phyloP scores from a whole-genome alignment of 306 rosid genomes.

The Cicer cuneatum region DNA sequence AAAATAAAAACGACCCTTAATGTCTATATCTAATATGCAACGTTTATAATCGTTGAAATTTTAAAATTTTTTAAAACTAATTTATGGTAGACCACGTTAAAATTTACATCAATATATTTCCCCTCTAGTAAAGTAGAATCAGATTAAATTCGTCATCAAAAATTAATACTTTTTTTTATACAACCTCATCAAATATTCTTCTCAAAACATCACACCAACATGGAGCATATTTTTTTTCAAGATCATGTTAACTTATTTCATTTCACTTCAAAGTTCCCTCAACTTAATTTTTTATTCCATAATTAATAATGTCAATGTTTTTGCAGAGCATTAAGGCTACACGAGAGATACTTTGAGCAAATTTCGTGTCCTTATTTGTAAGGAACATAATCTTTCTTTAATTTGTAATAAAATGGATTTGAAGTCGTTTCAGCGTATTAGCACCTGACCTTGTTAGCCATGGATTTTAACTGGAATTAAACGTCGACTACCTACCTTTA shows the following conservation, averaged over 20 bases:
- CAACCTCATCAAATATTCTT: neutral
- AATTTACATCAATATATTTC: no score
- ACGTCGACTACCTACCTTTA: no score
- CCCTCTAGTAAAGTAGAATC: neutral
- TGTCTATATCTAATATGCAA: no score
- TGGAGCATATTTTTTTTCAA: neutral
- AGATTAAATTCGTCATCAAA: slow-evolving; percentile 2
- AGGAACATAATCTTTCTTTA: slow-evolving; percentile 44
- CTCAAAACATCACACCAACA: neutral
- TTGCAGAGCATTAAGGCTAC: neutral
- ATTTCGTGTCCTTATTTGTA: slow-evolving; percentile 23
- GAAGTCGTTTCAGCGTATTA: slow-evolving; percentile 42
- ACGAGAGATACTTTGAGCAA: slow-evolving; percentile 3
- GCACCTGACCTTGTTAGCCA: slow-evolving; percentile 24
- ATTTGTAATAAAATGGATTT: neutral
- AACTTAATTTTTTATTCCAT: slow-evolving; percentile 2
- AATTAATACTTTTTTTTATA: neutral
- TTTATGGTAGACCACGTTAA: no score
- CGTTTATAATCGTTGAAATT: no score
- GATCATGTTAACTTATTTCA: neutral
- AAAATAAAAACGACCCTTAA: no score
- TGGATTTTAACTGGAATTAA: neutral
- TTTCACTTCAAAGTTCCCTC: neutral
- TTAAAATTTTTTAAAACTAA: no score
- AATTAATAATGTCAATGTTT: slow-evolving; percentile 24